Evolutionary conservation across 441 rosid species (phyloP), one percentile per base, ranked within the genome.

Genomic region (Flueggea neowawraea): DNA sequence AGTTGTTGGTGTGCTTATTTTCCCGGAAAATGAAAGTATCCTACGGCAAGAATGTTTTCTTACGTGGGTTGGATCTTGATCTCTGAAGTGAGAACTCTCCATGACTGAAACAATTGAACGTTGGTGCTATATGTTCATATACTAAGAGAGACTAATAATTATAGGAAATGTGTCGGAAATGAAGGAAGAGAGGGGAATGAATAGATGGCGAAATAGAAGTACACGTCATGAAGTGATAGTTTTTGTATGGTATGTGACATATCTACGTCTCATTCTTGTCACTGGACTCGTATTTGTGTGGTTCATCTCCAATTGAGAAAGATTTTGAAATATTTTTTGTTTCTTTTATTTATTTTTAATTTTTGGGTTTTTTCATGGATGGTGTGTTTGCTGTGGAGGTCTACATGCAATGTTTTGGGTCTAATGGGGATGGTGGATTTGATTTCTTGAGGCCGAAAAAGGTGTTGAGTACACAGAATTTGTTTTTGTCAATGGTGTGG

Each of bases 241-340:
- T 61, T 57, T 57, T 77, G 70, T 74, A 77, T 78, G 95, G 89
- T 52, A 9, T 45, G 12, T 15, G 73, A 73, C 66, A 62, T 53
- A 55, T 71, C 82, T 70, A 80, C 86, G 85, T 75, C 53, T 66
- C 65, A 31, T 22, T 61, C 52, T 33, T 33, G 49, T 10, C 50
- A 3, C 6, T 13, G 58, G 64, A 33, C 54, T 63, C 32, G 55
- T 5, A 10, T 64, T 61, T 67, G 70, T 75, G 84, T 82, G 86
- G 82, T 58, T 59, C 58, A 52, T 13, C 59, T 60, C 36, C 16
- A 22, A 10, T 47, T 9, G 16, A 11, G 48, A 17, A 0, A 13
- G 55, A 33, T 60, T 60, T 63, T 57, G 10, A 47, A 2, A 12
- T 9, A 47, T 4, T 12, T 10, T 11, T 2, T 45, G 5, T 13